These are phyloP conservation scores for Calonectria hongkongensis DNA, from an alignment of 2,329 filamentous ascomycete genomes.

Conservation along the genomic window DNA sequence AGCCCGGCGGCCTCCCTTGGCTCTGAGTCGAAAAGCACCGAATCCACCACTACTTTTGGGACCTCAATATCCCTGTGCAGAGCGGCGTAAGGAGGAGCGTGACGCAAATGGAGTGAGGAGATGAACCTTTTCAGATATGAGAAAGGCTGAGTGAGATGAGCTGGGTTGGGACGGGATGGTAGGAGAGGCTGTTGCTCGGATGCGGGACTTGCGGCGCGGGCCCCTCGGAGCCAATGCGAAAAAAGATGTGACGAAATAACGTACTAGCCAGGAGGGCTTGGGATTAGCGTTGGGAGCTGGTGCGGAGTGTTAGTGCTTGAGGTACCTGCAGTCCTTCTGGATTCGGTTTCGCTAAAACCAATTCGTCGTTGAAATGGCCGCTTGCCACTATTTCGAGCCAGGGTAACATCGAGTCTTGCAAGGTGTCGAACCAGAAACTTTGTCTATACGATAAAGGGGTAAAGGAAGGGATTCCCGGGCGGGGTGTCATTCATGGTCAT, in stretches of 20 bases:
- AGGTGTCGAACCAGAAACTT: not conserved
- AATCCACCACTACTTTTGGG: constrained; percentile 8
- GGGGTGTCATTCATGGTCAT: not conserved
- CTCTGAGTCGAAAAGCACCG: constrained; percentile 35
- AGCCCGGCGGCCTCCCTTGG: constrained; percentile 45
- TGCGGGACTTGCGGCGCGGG: constrained; percentile 50
- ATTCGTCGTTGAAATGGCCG: not conserved
- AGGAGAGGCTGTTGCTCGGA: constrained; percentile 39
- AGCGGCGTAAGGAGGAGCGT: not conserved
- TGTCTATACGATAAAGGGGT: constrained; percentile 17
- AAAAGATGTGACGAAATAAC: constrained; percentile 33
- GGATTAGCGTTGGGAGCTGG: constrained; percentile 23
- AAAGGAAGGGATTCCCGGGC: not conserved
- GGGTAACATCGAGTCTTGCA: not conserved
- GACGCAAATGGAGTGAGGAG: not conserved
- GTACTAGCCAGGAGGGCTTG: constrained; percentile 26
- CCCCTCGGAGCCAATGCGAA: constrained; percentile 45
- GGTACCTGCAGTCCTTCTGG: constrained; percentile 7
- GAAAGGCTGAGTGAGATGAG: constrained; percentile 33
- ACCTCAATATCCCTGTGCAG: not conserved
- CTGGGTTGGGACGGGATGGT: constrained; percentile 38
- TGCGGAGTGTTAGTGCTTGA: constrained; percentile 43
- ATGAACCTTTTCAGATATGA: constrained; percentile 23
- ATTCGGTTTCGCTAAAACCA: constrained; percentile 5
- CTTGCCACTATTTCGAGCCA: not conserved